Conservation (phyloP, 1,284 basidiomycete species). For the Irpex sp. region DNA sequence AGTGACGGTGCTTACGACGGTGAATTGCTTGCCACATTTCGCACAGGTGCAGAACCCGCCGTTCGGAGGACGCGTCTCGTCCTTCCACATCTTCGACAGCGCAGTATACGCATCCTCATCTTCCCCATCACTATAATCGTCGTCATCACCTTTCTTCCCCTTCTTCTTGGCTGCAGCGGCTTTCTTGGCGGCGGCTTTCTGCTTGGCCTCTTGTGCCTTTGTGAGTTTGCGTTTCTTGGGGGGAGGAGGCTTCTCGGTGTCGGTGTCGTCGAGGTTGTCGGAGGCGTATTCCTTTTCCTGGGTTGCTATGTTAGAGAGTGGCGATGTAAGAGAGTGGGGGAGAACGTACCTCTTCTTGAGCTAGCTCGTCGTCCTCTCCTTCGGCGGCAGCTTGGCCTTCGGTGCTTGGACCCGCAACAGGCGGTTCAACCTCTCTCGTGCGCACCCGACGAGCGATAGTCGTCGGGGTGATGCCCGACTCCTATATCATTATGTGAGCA, state of each 20-base stretch:
- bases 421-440: conserved; percentile 32
- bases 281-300: conserved; percentile 58
- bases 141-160: background rate
- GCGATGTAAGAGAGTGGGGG: background rate
- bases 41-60: conserved; percentile 84
- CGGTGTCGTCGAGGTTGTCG: conserved; percentile 65
- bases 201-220: conserved; percentile 34
- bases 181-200: conserved; percentile 39
- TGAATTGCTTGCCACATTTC: conserved; percentile 80
- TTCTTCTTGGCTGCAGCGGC: conserved; percentile 6
- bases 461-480: conserved; percentile 72
- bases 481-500: conserved; percentile 35
- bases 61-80: conserved; percentile 53
- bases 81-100: conserved; percentile 49
- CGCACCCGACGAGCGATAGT: conserved; percentile 57
- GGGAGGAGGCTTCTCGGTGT: conserved; percentile 29
- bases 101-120: conserved; percentile 50
- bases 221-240: conserved; percentile 41
- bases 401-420: conserved; percentile 46
- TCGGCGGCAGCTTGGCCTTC: conserved; percentile 16
- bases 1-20: conserved; percentile 87
- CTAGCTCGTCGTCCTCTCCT: conserved; percentile 17
- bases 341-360: background rate
- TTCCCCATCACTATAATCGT: conserved; percentile 41
- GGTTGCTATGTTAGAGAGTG: too few species aligned